Base-by-base conservation (phyloP, 192 early-diverging fungal genomes). In the Coemansia sp. region DNA sequence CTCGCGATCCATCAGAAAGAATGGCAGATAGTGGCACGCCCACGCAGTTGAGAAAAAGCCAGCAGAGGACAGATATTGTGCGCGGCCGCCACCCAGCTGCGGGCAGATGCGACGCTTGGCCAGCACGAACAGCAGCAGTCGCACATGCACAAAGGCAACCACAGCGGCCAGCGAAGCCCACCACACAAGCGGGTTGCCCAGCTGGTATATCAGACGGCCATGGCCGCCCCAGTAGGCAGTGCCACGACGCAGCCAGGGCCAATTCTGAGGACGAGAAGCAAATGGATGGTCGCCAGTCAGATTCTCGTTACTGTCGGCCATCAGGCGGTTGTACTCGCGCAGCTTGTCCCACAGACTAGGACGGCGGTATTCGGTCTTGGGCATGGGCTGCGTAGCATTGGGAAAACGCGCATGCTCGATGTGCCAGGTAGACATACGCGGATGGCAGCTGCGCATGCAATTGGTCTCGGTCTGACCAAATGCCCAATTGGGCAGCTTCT, bases 391-490 rank as follows among this genome's bases (percentile, higher is more conserved):
- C 19, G 23, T 84, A 64, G 52, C 63, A 25, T 67, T 83, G 52
- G 38, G 87, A 72, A 5, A 62, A 49, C 70, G 88, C 5, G 80
- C 82, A 31, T 93, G 60, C 64, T 81, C 94, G 44, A 97, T 77
- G 34, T 84, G 86, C 94, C 94, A 99, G 3, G 85, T 76, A n/a
- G 92, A 91, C 73, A 86, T 86, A 32, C 82, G 68, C 23, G 86
- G 81, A 48, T 74, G 68, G 58, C 85, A 82, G 60, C 90, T 90
- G 64, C 90, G 92, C 82, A 96, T 96, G 56, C 97, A 95, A 58
- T 92, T 94, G 51, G 93, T 88, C 62, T 98, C 94, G 61, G 89
- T 91, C 80, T 96, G 95, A n/a, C 86, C 88, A 76, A 89, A 96
- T 27, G 88, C 97, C 94, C 94, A 98, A 32, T 92, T 88, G 30